Base-by-base conservation (phyloP, 441 rosid species). In the Pelargonium fulgidum region DNA sequence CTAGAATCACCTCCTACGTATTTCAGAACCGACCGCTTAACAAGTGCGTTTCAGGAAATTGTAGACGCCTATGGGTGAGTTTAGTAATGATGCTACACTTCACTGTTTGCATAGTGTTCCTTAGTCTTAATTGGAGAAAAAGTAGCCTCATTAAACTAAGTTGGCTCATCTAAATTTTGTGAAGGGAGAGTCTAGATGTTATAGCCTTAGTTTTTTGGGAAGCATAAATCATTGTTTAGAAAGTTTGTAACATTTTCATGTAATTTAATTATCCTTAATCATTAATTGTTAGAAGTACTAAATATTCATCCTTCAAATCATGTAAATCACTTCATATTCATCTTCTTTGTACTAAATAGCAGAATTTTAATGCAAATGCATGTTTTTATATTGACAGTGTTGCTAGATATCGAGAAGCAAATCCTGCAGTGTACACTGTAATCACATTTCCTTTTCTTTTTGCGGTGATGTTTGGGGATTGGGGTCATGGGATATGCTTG, bases 391-490 rank as follows among this genome's bases (percentile, higher is more conserved):
- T 1, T 74, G 83, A 82, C 91, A 94, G 99, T 72, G 89, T 94
- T 78, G 98, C 98, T 33, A 87, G 62, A 86, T 90, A 92, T 85
- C 98, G 87, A 76, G 98, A 92, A 84, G 97, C 91, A 69, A 94
- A 94, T 82, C 98, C 99, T 1, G 95, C 86, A 62, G 94, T 92
- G 70, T 88, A 56, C 85, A 92, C 97, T 2, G 71, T 94, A 39
- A 76, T 90, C 66, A 92, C 99, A 50, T 94, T 92, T 77, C 99
- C 99, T 45, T 94, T 94, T 76, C 97, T 94, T 72, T 94, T 94
- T 64, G 99, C 99, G 62, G 91, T 92, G 79, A 94, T 94, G 99
- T 94, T 94, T 75, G 99, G 99, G 77, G 99, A 94, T 71, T 94
- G 98, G 99, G 98, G 99, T 3, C 99, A 92, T 76, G 99, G 99